Evolutionary conservation across 169 alveolate species (phyloP).

Genomic region (Cryptosporidium bovis): DNA sequence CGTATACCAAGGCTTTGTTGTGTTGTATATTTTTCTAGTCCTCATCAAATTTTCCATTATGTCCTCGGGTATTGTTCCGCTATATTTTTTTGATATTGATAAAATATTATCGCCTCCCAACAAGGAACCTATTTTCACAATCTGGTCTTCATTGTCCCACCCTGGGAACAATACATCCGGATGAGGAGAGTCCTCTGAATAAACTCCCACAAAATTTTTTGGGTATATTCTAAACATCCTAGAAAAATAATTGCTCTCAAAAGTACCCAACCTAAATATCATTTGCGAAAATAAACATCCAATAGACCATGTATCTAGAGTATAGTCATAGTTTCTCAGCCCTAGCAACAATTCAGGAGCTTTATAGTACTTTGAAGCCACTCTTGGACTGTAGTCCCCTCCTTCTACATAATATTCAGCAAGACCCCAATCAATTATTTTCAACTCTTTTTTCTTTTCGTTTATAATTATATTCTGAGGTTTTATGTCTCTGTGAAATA

Average conservation of each 20-base stretch:
- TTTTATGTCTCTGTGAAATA: conserved; percentile 81
- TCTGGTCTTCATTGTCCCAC: conserved; percentile 64
- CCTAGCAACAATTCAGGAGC: conserved; percentile 88
- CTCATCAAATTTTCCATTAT: conserved; percentile 1
- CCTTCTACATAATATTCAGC: conserved; percentile 73
- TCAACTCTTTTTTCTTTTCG: conserved; percentile 71
- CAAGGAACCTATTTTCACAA: conserved; percentile 53
- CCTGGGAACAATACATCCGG: conserved; percentile 68
- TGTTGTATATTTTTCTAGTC: conserved; percentile 4
- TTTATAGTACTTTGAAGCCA: conserved; percentile 88
- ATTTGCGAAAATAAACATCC: conserved; percentile 91
- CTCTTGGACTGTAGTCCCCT: conserved; percentile 75
- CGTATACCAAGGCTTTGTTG: conserved; percentile 36
- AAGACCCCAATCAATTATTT: conserved; percentile 81
- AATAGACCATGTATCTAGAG: conserved; percentile 87
- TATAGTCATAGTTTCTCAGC: conserved; percentile 83
- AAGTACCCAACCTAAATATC: conserved; percentile 78
- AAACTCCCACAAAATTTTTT: conserved; percentile 25
- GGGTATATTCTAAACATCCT: conserved; percentile 23
- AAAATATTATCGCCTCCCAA: conserved; percentile 57
- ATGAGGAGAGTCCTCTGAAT: neutral
- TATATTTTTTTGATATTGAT: conserved; percentile 19
- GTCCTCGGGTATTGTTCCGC: conserved; percentile 17
- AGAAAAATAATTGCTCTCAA: conserved; percentile 26
- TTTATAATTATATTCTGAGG: conserved; percentile 77